These are phyloP conservation scores for Gaeumannomyces sp. DNA, from an alignment of 2,329 filamentous ascomycete genomes.

Conservation along the genomic window DNA sequence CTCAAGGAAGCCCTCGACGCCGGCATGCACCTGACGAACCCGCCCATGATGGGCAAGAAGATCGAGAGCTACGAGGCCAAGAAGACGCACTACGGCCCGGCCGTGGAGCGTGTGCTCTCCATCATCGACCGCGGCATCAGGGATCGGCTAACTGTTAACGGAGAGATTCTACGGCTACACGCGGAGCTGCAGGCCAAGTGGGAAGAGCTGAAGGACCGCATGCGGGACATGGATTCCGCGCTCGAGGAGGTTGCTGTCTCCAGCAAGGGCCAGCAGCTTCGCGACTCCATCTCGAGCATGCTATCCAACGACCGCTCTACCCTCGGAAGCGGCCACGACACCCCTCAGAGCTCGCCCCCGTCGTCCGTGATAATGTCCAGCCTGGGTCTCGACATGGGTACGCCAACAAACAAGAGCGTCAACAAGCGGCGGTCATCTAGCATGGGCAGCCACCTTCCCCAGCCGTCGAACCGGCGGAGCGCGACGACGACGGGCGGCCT, in stretches of 20 bases:
- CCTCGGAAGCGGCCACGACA: conserved; percentile 62
- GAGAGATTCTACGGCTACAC: conserved; percentile 83
- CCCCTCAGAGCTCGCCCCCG: conserved; percentile 61
- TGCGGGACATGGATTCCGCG: conserved; percentile 67
- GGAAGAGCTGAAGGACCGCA: conserved; percentile 67
- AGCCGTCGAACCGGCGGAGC: conserved; percentile 38
- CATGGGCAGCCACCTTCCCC: conserved; percentile 38
- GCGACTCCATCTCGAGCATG: conserved; percentile 91
- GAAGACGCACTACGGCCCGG: conserved; percentile 87
- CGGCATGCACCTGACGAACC: conserved; percentile 66
- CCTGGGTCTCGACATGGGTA: conserved; percentile 42
- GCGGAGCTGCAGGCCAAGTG: conserved; percentile 81
- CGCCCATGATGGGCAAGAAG: conserved; percentile 66
- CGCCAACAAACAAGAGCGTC: conserved; percentile 28
- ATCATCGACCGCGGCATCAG: conserved; percentile 96
- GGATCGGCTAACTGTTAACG: conserved; percentile 92
- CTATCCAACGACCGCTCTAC: conserved; percentile 75
- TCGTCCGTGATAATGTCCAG: conserved; percentile 56
- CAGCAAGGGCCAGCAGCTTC: conserved; percentile 64
- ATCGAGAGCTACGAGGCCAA: conserved; percentile 93
- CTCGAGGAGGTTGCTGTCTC: conserved; percentile 67
- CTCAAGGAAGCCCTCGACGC: conserved; percentile 73
- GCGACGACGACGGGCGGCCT: conserved; percentile 33
- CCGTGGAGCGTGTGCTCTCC: conserved; percentile 81
- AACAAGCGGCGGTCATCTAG: conserved; percentile 42